Conservation (phyloP, 139 green algal genomes). For the Closterium sp. region DNA sequence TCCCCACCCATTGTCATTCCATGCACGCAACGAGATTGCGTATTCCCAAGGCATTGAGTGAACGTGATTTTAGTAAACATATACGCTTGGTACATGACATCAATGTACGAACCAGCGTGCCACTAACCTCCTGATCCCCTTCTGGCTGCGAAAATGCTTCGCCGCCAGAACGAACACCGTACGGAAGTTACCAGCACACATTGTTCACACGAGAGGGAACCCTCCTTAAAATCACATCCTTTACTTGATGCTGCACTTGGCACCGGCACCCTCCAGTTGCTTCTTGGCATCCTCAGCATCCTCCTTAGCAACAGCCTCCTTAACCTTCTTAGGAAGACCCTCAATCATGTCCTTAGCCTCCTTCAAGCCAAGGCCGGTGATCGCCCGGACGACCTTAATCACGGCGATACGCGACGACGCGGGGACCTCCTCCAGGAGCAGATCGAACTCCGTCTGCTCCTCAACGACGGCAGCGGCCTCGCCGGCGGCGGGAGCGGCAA, state of each 20-base stretch:
- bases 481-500: slow-evolving; percentile 1
- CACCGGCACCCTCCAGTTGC: slow-evolving; percentile 28
- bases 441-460: slow-evolving; percentile 47
- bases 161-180: not conserved
- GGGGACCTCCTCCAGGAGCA: slow-evolving; percentile 37
- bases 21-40: not conserved
- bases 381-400: slow-evolving; percentile 36
- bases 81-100: not conserved
- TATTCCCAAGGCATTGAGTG: not conserved
- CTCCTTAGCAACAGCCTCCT: slow-evolving; percentile 57
- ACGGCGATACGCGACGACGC: slow-evolving; percentile 27
- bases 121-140: not conserved
- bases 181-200: not conserved
- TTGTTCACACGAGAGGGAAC: not conserved
- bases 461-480: slow-evolving; percentile 27
- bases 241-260: slow-evolving; percentile 22
- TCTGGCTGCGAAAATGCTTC: not conserved
- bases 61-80: not conserved
- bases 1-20: not conserved
- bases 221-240: not conserved
- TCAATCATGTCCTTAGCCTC: slow-evolving; percentile 68
- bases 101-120: not conserved
- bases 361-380: slow-evolving; percentile 66
- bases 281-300: slow-evolving; percentile 42
- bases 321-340: slow-evolving; percentile 62